These are phyloP conservation scores for Atkinsonella texensis DNA, from an alignment of 2,329 filamentous ascomycete genomes.

Conservation along the genomic window DNA sequence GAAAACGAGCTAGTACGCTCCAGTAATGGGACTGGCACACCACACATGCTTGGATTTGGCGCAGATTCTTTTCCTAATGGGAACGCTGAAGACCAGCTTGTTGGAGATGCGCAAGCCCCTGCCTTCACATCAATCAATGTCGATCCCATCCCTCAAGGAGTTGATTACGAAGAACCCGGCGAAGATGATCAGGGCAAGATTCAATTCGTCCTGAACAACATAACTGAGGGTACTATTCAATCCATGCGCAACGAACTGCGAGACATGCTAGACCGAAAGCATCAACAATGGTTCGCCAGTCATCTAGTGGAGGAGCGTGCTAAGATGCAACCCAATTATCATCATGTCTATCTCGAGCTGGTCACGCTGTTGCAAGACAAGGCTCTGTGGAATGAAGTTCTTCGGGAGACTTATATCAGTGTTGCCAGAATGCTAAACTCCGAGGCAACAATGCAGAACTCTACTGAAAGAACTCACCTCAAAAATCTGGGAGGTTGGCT, in stretches of 20 bases:
- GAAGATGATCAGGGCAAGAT: conserved; percentile 85
- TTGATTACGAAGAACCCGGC: conserved; percentile 68
- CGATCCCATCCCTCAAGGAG: conserved; percentile 51
- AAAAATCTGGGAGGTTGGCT: conserved; percentile 95
- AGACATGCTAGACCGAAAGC: conserved; percentile 63
- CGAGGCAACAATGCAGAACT: conserved; percentile 72
- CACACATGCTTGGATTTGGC: conserved; percentile 24
- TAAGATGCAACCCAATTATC: conserved; percentile 95
- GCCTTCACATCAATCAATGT: conserved; percentile 71
- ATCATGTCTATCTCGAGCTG: conserved; percentile 82
- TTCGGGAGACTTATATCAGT: conserved; percentile 84
- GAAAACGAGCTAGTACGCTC: conserved; percentile 47
- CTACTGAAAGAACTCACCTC: conserved; percentile 73
- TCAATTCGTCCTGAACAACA: conserved; percentile 91
- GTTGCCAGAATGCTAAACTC: conserved; percentile 81
- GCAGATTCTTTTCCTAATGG: conserved; percentile 56
- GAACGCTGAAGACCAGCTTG: conserved; percentile 48
- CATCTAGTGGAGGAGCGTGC: conserved; percentile 93
- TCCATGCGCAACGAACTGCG: conserved; percentile 74
- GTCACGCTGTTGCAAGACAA: conserved; percentile 72
- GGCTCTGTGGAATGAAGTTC: conserved; percentile 72
- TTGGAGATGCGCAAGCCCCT: conserved; percentile 47
- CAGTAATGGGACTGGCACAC: conserved; percentile 36
- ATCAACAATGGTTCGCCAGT: conserved; percentile 93
- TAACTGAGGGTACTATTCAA: conserved; percentile 79